Base-by-base conservation (phyloP, 2,329 filamentous ascomycete species). In the Lasiodiplodia hormozganensis region DNA sequence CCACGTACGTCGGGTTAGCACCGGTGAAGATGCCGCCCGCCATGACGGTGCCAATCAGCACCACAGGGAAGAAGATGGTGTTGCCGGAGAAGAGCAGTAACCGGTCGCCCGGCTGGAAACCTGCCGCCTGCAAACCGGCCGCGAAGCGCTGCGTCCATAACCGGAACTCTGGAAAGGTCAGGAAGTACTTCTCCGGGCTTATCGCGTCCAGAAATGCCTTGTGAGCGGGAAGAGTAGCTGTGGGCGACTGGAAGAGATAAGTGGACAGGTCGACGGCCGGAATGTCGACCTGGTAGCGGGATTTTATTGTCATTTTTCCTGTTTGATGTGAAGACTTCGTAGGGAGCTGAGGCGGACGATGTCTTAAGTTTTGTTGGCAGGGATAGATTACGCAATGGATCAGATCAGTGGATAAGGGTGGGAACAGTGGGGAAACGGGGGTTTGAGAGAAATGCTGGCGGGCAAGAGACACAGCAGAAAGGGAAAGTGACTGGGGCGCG, bases 11-110 rank as follows among this genome's bases (percentile, higher is more conserved):
- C 0, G 91, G 90, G 70, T 93, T 93, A 1, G 90, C 90, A 31
- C 91, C 92, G 0, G 89, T 91, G 80, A 95, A 95, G 66, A 95
- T 82, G 1, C 91, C 91, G 4, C 91, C 91, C 0, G 92, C 91
- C 88, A 93, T 93, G 62, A 93, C 83, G 23, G 91, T 84, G 18
- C 92, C 92, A 78, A 93, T 84, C 66, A 94, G 87, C 1, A 92
- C 82, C 0, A 87, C 83, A 0, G 92, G 90, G 75, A 90, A 92
- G 81, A 90, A 92, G 16, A 95, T 78, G 72, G 86, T 89, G 78
- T 94, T 95, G 25, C 88, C 87, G 0, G 90, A 90, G 79, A 90
- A 94, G 23, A 95, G 80, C 57, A 95, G 81, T 4, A 95, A 87
- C 2, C 91, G 87, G 72, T 94, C 92, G 12, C 91, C 90, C 0